These are phyloP conservation scores for Arachis hypogaea DNA, from an alignment of 306 rosid species.

Conservation along the genomic window DNA sequence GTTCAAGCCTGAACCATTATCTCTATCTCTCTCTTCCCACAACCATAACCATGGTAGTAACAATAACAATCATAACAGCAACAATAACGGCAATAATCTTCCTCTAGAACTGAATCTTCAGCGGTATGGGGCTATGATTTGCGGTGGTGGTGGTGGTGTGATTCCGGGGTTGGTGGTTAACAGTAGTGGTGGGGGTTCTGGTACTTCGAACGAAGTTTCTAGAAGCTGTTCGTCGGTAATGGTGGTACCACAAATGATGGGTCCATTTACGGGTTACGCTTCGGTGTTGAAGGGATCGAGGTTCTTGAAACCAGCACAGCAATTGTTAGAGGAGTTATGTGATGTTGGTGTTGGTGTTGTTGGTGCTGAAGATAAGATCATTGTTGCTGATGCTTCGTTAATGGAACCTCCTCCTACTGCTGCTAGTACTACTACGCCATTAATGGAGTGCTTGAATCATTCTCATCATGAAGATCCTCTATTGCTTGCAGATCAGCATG, in stretches of 20 bases:
- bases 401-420: conserved; percentile 50
- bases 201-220: conserved; percentile 39
- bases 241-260: conserved; percentile 46
- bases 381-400: conserved; percentile 51
- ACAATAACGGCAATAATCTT: conserved; percentile 3
- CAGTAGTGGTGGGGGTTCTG: conserved; percentile 11
- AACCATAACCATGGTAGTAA: background rate
- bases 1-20: conserved; percentile 76
- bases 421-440: too few species aligned
- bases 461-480: conserved; percentile 40
- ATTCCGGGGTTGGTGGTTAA: conserved; percentile 40
- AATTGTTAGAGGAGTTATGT: conserved; percentile 70
- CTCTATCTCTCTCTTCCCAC: conserved; percentile 72
- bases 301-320: conserved; percentile 76
- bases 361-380: conserved; percentile 38
- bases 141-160: conserved; percentile 40
- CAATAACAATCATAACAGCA: background rate
- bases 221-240: conserved; percentile 29
- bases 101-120: conserved; percentile 57
- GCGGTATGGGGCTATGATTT: conserved; percentile 50
- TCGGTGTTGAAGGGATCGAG: conserved; percentile 80
- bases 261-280: conserved; percentile 83
- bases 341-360: conserved; percentile 56
- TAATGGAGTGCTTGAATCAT: conserved; percentile 35
- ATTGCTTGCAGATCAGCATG: conserved; percentile 34